Base-by-base conservation (phyloP, 106 monocot species). In the Phalaenopsis equestris region DNA sequence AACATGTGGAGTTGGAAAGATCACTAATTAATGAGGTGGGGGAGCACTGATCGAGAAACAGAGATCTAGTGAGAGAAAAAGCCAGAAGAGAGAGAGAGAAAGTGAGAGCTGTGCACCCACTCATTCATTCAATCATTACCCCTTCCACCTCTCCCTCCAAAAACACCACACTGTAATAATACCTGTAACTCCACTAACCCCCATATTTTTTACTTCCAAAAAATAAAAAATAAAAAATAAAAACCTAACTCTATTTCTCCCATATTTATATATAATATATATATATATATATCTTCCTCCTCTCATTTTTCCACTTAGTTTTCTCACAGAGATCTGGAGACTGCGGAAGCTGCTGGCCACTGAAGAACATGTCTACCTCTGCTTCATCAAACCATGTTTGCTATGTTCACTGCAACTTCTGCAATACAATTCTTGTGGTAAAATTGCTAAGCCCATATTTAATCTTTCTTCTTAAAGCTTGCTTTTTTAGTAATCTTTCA, bases 371-470 rank as follows among this genome's bases (percentile, higher is more conserved):
- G 74, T 41, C 74, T 74, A 14, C 74, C 39, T 38, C 75, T 21
- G 8, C 64, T 73, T 8, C 78, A 1, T 64, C 78, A 0, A 79
- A 86, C 41, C 86, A 80, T 49, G 83, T 83, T 42, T 88, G 88
- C 80, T 91, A 88, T 77, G 88, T 91, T 61, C 91, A 91, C 80
- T 91, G 91, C 91, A 91, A 91, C 82, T 88, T 86, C 88, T 91
- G 91, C 84, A 88, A 91, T 80, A 86, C 91, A 2, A 74, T 72
- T 56, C 84, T 85, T 55, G 84, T 73, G 84, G 84, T 84, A 84
- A 46, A 74, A 30, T 3, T 74, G 12, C 39, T 52, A 52, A 52
- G 3, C 14, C 14, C 52, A 52, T 52, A 52, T 12, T 52, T 14
- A 12, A 10, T 61, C 61, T 61, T 1, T 61, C 5, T n/a, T 61